phyloP scores from a whole-genome alignment of 2,329 filamentous ascomycete genomes.

The Colletotrichum sidae region DNA sequence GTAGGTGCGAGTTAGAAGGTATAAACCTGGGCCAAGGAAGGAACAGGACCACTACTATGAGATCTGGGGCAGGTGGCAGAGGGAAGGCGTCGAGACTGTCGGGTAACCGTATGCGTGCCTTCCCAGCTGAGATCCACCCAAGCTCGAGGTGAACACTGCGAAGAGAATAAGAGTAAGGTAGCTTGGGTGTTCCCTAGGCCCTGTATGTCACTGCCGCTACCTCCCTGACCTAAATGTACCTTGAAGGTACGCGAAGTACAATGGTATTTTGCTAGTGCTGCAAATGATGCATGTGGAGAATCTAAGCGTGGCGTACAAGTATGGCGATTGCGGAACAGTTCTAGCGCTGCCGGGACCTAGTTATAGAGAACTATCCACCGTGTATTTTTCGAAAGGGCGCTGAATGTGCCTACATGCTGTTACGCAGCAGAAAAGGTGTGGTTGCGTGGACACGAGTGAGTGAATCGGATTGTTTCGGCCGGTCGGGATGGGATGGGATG shows the following conservation, averaged over 20 bases:
- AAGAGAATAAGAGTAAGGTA: not conserved
- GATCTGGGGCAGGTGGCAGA: slow-evolving; percentile 15
- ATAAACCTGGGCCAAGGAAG: not conserved
- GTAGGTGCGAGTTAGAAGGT: not conserved
- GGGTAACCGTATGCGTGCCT: slow-evolving; percentile 15
- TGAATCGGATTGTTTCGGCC: slow-evolving; percentile 34
- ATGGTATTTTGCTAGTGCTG: slow-evolving; percentile 22
- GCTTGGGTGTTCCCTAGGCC: not conserved
- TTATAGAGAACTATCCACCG: not conserved
- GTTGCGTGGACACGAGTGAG: slow-evolving; percentile 19
- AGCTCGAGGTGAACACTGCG: not conserved
- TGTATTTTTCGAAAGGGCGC: not conserved
- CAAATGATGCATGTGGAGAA: slow-evolving; percentile 30
- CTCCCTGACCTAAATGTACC: too few species aligned
- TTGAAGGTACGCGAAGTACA: not conserved
- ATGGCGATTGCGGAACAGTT: slow-evolving; percentile 26
- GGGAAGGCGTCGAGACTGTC: slow-evolving; percentile 10
- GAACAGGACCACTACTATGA: not conserved
- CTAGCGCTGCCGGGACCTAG: slow-evolving; percentile 3
- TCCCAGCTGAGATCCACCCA: slow-evolving; percentile 1
- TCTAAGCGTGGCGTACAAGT: slow-evolving; percentile 17
- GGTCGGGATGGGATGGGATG: slow-evolving; percentile 30
- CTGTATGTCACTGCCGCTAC: too few species aligned
- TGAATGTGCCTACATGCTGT: too few species aligned
- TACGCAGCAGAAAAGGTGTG: slow-evolving; percentile 11